Evolutionary conservation across 1,284 basidiomycete species (phyloP).

Genomic region (Omphalotus olearius): DNA sequence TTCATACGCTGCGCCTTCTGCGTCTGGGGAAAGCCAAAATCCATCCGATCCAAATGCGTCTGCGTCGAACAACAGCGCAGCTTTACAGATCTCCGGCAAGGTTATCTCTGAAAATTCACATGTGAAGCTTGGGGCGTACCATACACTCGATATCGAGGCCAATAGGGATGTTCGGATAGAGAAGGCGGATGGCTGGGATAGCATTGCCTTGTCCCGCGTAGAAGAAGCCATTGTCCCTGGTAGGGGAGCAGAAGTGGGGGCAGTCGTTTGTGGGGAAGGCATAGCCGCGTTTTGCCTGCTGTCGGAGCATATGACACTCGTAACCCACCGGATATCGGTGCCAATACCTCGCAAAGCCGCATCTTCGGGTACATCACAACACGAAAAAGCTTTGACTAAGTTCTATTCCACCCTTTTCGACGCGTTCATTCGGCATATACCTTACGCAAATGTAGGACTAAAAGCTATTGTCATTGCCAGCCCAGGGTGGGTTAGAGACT

Average conservation of each 20-base stretch:
- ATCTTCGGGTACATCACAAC: constrained; percentile 72
- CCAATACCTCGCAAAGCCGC: constrained; percentile 90
- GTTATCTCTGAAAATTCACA: constrained; percentile 90
- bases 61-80: constrained; percentile 44
- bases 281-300: constrained; percentile 92
- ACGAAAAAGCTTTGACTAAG: constrained; percentile 82
- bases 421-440: constrained; percentile 87
- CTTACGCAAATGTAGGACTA: constrained; percentile 69
- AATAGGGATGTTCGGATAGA: constrained; percentile 92
- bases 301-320: constrained; percentile 95
- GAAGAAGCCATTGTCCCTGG: constrained; percentile 90
- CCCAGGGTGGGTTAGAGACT: constrained; percentile 93
- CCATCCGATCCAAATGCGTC: constrained; percentile 35
- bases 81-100: constrained; percentile 85
- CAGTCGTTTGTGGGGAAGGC: constrained; percentile 95
- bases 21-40: constrained; percentile 42
- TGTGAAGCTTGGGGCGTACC: constrained; percentile 93
- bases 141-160: constrained; percentile 92
- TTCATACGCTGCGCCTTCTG: constrained; percentile 50
- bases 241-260: constrained; percentile 92
- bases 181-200: constrained; percentile 90
- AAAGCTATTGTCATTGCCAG: constrained; percentile 94
- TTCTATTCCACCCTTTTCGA: constrained; percentile 88
- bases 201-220: constrained; percentile 78
- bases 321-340: constrained; percentile 88